Base-by-base conservation (phyloP, 2,329 filamentous ascomycete species). In the Trichoderma sp. region DNA sequence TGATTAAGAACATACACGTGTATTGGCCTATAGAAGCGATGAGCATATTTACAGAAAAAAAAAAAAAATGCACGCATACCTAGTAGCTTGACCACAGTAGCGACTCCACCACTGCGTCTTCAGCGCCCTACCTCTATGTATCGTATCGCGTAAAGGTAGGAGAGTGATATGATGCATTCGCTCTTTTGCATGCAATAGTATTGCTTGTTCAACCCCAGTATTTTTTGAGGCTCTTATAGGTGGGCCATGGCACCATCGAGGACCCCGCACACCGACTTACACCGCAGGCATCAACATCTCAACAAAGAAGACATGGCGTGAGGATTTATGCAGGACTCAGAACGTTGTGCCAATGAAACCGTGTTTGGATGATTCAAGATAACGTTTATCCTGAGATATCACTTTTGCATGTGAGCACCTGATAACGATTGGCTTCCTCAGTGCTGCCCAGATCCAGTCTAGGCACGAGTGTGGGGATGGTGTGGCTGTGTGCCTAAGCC, bases 401-500 rank as follows among this genome's bases (percentile, higher is more conserved):
- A 10, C 9, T 37, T 58, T 39, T n/a, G 13, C 25, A 48, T 35
- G 42, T 60, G 58, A 35, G 19, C 2, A 22, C 7, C 12, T 25
- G 6, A 12, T 17, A 10, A 1, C 39, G 25, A 60, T 32, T 48
- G 57, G 57, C n/a, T 17, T 42, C 37, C 15, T 8, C 45, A 45
- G 9, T 57, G 53, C 10, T 19, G 32, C 34, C 22, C 19, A 58
- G 54, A 12, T 42, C 34, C 22, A 42, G 35, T 27, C 59, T 25
- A 19, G 22, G n/a, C 35, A 42, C 13, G 39, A 25, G 5, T 42
- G 61, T 64, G 61, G 61, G 34, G 61, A 32, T 64, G 50, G 61
- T 19, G 61, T 56, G 61, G 61, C 50, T 64, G 61, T 64, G 60
- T 64, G 48, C 56, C 61, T 39, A 54, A 54, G 48, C 35, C 50